Percentiles rank a stretch among this genome's conserved stretches.
phyloP scores from a whole-genome alignment of 495 filamentous ascomycete species.

The Talaromyces stipitatus region DNA sequence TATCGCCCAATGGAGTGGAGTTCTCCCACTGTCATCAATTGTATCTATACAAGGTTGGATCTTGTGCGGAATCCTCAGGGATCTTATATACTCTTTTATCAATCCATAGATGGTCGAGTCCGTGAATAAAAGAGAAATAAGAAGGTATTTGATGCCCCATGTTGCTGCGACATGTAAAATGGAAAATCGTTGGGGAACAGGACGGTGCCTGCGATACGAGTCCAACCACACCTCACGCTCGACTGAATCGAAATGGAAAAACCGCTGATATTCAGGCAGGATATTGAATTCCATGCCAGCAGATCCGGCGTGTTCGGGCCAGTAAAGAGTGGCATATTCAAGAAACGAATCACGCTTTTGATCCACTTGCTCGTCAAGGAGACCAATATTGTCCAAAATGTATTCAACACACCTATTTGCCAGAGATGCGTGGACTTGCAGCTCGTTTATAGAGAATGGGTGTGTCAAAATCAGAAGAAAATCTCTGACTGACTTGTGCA shows the following conservation, averaged over 20 bases:
- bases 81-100: background rate
- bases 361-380: background rate
- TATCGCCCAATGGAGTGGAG: conserved; percentile 3
- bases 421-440: conserved; percentile 6
- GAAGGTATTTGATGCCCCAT: conserved; percentile 7
- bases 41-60: background rate
- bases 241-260: background rate
- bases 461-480: conserved; percentile 8
- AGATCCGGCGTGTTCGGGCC: conserved; percentile 4
- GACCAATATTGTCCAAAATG: conserved; percentile 3
- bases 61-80: background rate
- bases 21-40: background rate
- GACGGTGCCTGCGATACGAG: background rate
- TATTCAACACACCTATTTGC: conserved; percentile 7
- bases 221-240: conserved; percentile 4
- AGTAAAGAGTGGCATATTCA: conserved; percentile 4
- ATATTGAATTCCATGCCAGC: background rate
- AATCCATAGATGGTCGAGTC: background rate
- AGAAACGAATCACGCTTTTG: conserved; percentile 2
- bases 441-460: background rate
- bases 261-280: background rate
- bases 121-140: background rate
- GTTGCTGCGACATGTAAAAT: conserved; percentile 9
- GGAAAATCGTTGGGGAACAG: background rate
- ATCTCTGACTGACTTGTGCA: conserved; percentile 18